Evolutionary conservation across 495 filamentous ascomycete genomes (phyloP).

Genomic region (Annulohypoxylon bovei): DNA sequence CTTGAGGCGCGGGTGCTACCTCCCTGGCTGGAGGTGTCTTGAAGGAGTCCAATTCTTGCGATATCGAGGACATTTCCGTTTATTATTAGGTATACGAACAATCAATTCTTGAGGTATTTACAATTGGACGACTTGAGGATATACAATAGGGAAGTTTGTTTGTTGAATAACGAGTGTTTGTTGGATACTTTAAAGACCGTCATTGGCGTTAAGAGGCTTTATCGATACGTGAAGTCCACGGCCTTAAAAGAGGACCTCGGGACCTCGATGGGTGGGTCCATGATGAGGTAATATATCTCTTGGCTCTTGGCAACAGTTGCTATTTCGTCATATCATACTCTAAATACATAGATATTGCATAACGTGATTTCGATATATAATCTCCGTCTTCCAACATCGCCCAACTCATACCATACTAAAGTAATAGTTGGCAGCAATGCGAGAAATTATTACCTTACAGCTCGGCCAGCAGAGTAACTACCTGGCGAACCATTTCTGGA

Average conservation of each 20-base stretch:
- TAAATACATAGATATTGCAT: constrained; percentile 19
- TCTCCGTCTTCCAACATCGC: neutral
- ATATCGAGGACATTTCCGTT: constrained; percentile 16
- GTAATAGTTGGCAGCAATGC: constrained; percentile 68
- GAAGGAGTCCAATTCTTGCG: constrained; percentile 48
- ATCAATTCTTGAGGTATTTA: neutral
- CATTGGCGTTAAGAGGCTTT: constrained; percentile 17
- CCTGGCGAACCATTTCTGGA: constrained; percentile 98
- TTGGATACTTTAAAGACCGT: neutral
- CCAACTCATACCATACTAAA: neutral
- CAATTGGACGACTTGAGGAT: neutral
- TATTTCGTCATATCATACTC: neutral
- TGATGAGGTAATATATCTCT: neutral
- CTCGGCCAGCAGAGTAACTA: constrained; percentile 94
- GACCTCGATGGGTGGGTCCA: neutral
- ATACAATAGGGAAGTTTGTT: neutral
- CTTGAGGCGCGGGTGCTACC: constrained; percentile 50
- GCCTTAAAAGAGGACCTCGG: neutral
- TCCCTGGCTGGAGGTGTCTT: constrained; percentile 46
- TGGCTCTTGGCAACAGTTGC: constrained; percentile 17
- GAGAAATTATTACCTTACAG: constrained; percentile 95
- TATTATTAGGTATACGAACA: neutral
- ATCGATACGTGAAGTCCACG: constrained; percentile 20
- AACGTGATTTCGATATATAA: constrained; percentile 1
- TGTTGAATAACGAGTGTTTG: neutral